Percentiles rank a stretch among this genome's conserved stretches.
These are phyloP conservation scores for Carex myosuroides DNA, from an alignment of 176 grass and related monocot genomes.

Conservation along the genomic window DNA sequence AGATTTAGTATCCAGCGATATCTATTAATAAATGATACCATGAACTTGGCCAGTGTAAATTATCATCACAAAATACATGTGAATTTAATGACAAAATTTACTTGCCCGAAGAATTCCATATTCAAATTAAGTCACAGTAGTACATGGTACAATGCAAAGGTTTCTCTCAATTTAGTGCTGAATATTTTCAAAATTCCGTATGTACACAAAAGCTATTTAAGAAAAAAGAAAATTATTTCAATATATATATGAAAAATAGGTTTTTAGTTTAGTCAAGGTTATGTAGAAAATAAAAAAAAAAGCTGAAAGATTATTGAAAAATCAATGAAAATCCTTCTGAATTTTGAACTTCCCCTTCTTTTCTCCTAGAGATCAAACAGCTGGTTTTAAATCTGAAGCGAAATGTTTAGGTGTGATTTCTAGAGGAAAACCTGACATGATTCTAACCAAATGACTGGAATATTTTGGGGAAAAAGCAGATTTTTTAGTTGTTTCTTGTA, in stretches of 20 bases:
- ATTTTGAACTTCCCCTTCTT: neutral
- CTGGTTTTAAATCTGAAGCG: neutral
- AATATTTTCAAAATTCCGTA: neutral
- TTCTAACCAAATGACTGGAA: neutral
- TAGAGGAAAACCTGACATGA: neutral
- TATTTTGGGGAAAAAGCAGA: neutral
- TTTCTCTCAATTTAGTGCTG: neutral
- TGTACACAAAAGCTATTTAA: neutral
- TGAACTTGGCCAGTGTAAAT: neutral
- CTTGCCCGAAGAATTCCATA: neutral
- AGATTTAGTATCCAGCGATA: neutral
- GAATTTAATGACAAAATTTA: neutral
- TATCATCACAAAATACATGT: neutral
- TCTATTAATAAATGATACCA: neutral
- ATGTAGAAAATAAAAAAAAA: neutral
- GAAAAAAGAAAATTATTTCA: neutral
- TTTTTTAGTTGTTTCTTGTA: neutral
- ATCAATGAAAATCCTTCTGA: neutral
- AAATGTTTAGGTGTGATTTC: neutral
- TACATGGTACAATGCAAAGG: neutral
- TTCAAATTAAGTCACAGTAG: neutral
- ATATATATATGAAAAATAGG: neutral
- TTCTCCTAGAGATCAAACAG: neutral
- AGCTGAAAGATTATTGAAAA: neutral
- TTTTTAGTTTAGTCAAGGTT: neutral